Evolutionary conservation across 2,329 filamentous ascomycete genomes (phyloP), one percentile per base, ranked within the genome.

Genomic region (Zarea fungicola): DNA sequence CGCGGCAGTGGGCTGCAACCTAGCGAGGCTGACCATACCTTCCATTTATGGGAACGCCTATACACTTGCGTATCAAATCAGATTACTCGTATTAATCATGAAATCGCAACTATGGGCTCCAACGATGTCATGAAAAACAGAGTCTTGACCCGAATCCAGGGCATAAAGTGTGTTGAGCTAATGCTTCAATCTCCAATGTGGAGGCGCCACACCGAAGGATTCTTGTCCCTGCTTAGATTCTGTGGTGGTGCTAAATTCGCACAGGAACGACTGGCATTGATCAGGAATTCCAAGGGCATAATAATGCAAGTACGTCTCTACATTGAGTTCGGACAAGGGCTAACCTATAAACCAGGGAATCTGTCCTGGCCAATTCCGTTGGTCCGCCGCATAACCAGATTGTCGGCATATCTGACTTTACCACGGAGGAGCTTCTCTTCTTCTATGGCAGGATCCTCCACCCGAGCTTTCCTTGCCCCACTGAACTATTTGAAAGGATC

Each of bases 61-160:
- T 42, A 42, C 39, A 42, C 25, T 6, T 42, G 39, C 39, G 29
- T 42, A 29, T 42, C 39, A 29, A 42, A 42, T 13, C 39, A 42
- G 6, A 42, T 42, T 9, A 29, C 25, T 16, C 21, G 16, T 8
- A 42, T 42, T 11, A 42, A 42, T n/a, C 16, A 11, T 19, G 39
- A 42, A 42, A 42, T 42, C n/a, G 23, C 39, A 42, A 23, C 16
- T 7, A 25, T 25, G 13, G 14, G 19, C 4, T 19, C 39, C 21
- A 29, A 11, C 16, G 23, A 29, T 21, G 25, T 18, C 7, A 26
- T 26, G 8, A 42, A 16, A 42, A 28, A 28, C 11, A 28, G 39
- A 11, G 25, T 42, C 7, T 42, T 42, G 39, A 21, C 39, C 16
- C 18, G 39, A 18, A 42, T 42, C 16, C 39, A 42, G 25, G 39